A percentile compares a stretch with the other conserved stretches of the same genome.
phyloP scores from a whole-genome alignment of 2,329 filamentous ascomycete genomes.

The Fonsecaea pugnacius region DNA sequence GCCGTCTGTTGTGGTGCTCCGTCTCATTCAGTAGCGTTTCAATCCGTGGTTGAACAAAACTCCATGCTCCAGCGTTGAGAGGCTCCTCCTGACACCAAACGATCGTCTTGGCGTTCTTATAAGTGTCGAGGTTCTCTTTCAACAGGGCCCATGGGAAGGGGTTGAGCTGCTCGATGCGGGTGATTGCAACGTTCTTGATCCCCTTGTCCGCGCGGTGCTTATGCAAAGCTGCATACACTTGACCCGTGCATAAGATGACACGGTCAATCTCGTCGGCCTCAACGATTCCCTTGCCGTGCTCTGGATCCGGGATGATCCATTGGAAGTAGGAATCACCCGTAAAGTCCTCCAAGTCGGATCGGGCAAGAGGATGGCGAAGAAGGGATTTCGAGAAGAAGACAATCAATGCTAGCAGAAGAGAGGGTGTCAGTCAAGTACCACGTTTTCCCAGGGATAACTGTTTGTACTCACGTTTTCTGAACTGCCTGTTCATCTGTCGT shows the following conservation, averaged over 20 bases:
- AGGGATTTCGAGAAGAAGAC: conserved; percentile 99
- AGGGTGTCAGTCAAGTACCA: conserved; percentile 8
- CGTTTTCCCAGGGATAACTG: neutral
- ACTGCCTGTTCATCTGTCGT: conserved; percentile 97
- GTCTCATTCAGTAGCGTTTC: conserved; percentile 96
- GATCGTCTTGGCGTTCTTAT: conserved; percentile 96
- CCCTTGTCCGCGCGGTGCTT: conserved; percentile 89
- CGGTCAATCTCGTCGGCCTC: conserved; percentile 85
- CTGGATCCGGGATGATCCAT: conserved; percentile 92
- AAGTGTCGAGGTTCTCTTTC: conserved; percentile 93
- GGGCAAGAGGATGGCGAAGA: conserved; percentile 88
- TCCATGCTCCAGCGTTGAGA: conserved; percentile 95
- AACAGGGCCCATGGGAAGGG: conserved; percentile 98
- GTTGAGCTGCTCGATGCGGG: conserved; percentile 95
- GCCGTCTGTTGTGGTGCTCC: conserved; percentile 86
- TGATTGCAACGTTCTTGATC: conserved; percentile 89
- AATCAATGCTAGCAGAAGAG: conserved; percentile 68
- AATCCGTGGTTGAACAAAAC: conserved; percentile 93
- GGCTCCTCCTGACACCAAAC: conserved; percentile 98
- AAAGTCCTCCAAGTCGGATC: conserved; percentile 89
- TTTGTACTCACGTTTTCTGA: conserved; percentile 85
- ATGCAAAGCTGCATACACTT: conserved; percentile 86
- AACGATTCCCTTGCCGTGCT: conserved; percentile 77
- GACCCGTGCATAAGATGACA: conserved; percentile 90
- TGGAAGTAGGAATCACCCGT: conserved; percentile 89